A percentile compares a stretch with the other conserved stretches of the same genome.
These are phyloP conservation scores for Oryza glaberrima DNA, from an alignment of 176 grass and related monocot genomes.

Conservation along the genomic window DNA sequence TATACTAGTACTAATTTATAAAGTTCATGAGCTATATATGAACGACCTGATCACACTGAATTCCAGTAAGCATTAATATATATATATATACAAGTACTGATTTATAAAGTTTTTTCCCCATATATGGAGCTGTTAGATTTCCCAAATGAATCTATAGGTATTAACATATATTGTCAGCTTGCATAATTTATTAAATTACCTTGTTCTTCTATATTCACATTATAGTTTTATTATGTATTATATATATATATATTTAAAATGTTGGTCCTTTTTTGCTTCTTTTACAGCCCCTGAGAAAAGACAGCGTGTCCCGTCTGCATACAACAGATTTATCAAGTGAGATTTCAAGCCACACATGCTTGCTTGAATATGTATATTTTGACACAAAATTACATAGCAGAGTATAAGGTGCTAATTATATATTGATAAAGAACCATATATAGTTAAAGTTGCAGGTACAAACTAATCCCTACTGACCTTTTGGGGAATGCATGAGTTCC, in stretches of 20 bases:
- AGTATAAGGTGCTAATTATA: background rate
- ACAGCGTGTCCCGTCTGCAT: constrained; percentile 89
- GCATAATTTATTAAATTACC: background rate
- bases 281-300: constrained; percentile 78
- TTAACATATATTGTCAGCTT: background rate
- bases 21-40: background rate
- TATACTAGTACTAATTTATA: background rate
- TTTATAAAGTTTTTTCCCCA: too few relatives aligned
- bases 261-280: background rate
- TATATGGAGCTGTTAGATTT: background rate
- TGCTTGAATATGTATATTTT: background rate
- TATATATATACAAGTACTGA: too few relatives aligned
- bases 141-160: background rate
- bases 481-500: background rate
- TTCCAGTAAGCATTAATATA: background rate
- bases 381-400: background rate
- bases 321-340: constrained; percentile 98
- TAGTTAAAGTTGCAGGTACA: background rate
- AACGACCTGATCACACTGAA: background rate
- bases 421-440: background rate
- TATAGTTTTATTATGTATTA: background rate
- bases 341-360: constrained; percentile 11
- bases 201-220: background rate
- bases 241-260: background rate
- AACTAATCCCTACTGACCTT: background rate